Evolutionary conservation across 208 protist genomes (phyloP).

Genomic region (Crithidia expoeki): DNA sequence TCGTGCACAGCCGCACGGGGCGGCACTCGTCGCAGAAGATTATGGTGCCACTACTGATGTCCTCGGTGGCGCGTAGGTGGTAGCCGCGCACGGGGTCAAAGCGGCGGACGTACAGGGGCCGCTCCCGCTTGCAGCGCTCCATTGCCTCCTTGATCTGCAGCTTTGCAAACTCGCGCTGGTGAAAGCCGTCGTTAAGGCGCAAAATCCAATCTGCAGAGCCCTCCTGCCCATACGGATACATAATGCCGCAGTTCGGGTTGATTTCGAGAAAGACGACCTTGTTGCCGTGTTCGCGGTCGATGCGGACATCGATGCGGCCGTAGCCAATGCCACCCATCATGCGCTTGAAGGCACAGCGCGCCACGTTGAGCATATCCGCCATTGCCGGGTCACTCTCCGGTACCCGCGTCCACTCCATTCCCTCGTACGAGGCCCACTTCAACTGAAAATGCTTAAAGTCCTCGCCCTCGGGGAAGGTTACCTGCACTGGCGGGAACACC

Average conservation of each 20-base stretch:
- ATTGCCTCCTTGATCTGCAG: conserved; percentile 82
- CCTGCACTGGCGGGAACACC: conserved; percentile 82
- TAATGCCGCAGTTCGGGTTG: conserved; percentile 92
- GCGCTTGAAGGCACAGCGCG: conserved; percentile 73
- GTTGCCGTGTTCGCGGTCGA: conserved; percentile 55
- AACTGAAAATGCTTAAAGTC: conserved; percentile 94
- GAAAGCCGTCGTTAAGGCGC: conserved; percentile 57
- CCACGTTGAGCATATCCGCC: conserved; percentile 65
- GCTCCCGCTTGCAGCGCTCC: conserved; percentile 32
- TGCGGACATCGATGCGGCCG: conserved; percentile 87
- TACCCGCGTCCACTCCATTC: conserved; percentile 82
- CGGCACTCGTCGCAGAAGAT: conserved; percentile 77
- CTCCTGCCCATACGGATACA: conserved; percentile 88
- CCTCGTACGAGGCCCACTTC: conserved; percentile 91
- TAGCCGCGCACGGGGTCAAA: conserved; percentile 70
- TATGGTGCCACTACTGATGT: conserved; percentile 56
- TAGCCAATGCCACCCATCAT: conserved; percentile 93
- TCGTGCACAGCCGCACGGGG: conserved; percentile 74
- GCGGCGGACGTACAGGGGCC: conserved; percentile 52
- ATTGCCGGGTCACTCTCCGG: conserved; percentile 69
- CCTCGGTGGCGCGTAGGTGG: conserved; percentile 59
- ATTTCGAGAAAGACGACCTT: conserved; percentile 89
- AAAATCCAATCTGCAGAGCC: conserved; percentile 91
- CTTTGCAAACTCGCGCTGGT: conserved; percentile 83
- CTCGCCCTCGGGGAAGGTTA: conserved; percentile 80